These are phyloP conservation scores for Syzygium aromaticum DNA, from an alignment of 345 rosid genomes.

Conservation along the genomic window DNA sequence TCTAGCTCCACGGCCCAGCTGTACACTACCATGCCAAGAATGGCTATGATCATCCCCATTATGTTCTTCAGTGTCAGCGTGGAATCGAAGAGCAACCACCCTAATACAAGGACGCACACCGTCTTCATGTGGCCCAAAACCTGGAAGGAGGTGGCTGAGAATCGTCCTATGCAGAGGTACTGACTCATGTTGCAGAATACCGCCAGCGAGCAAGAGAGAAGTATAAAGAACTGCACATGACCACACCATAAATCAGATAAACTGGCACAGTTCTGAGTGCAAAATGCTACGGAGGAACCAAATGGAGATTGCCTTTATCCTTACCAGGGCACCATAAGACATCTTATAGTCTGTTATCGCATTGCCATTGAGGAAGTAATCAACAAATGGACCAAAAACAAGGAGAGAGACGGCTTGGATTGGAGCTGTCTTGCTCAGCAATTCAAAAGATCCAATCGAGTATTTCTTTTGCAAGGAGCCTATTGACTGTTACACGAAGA, in stretches of 20 bases:
- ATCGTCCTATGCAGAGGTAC: conserved; percentile 97
- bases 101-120: conserved; percentile 73
- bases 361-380: conserved; percentile 23
- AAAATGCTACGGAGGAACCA: not conserved
- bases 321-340: conserved; percentile 24
- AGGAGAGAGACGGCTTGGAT: conserved; percentile 32
- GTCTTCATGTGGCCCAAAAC: conserved; percentile 99
- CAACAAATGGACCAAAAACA: conserved; percentile 26
- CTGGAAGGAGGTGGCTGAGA: conserved; percentile 88
- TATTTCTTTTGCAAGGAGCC: conserved; percentile 36
- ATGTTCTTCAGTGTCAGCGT: conserved; percentile 81
- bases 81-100: conserved; percentile 92
- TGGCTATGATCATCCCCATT: conserved; percentile 70
- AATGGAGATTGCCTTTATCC: not conserved
- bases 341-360: conserved; percentile 21
- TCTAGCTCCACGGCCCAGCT: conserved; percentile 94
- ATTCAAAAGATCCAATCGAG: conserved; percentile 32
- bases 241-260: not conserved
- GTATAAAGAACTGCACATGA: conserved; percentile 64
- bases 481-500: conserved; percentile 18
- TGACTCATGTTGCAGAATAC: conserved; percentile 98
- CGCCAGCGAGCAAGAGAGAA: conserved; percentile 78
- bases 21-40: conserved; percentile 84
- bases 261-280: not conserved
- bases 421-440: conserved; percentile 37